Base-by-base conservation (phyloP, 768 basidiomycete genomes). In the Termitomyces eurrhizus region DNA sequence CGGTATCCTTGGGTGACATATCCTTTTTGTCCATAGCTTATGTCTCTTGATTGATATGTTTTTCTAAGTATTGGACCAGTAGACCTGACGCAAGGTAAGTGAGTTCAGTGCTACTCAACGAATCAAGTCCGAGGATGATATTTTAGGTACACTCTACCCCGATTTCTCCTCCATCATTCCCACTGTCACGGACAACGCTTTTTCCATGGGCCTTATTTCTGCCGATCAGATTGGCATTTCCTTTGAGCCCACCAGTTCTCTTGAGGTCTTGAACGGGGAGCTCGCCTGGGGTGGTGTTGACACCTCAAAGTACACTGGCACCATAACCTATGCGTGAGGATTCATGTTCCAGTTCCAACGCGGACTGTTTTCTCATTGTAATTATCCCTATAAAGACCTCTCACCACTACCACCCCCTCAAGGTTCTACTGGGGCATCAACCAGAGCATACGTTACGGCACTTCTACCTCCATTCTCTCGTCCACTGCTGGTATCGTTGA, bases 111-210 rank as follows among this genome's bases (percentile, higher is more conserved):
- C 39, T 42, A n/a, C 26, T 18, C 6, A 2, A 29, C 11, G 39
- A 24, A 12, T 41, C 8, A 26, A 8, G 57, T 49, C 36, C 36
- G 45, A 50, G 12, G 12, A 32, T 36, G n/a, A 24, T 7, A 32
- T 32, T 18, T 13, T 61, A 71, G 77, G 72, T 26, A 77, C 77
- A 1, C 67, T 79, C 14, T 71, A 66, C 3, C 72, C 70, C 21
- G 73, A 66, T 5, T 60, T 65, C 3, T 58, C 51, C 35, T 64
- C 62, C 4, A 44, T 62, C 26, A 75, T 86, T 57, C 82, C 83
- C n/a, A 84, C 86, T 9, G 83, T 89, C 39, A 83, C 80, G 13
- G 81, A 84, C 64, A 86, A 83, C 65, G 71, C 82, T 13, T 82
- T 77, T 68, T 50, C 58, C 4, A 68, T 75, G 50, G 78, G 79